Conservation (phyloP, 257 asterid genomes). For the Fraxinus americana region DNA sequence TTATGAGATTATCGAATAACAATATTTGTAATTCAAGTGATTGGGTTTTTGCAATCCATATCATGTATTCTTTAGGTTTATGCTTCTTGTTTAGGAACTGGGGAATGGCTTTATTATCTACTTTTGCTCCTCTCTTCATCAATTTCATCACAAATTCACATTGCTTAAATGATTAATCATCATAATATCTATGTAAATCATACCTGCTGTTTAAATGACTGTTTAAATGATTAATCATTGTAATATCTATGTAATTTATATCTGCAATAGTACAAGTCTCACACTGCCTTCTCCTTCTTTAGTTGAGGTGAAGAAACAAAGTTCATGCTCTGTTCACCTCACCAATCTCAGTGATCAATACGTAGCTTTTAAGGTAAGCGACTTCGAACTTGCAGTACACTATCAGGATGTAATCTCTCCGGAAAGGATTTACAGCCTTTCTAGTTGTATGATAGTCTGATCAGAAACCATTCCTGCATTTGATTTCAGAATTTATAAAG, state of each 20-base stretch:
- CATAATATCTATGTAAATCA: slow-evolving; percentile 9
- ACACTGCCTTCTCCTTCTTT: slow-evolving; percentile 29
- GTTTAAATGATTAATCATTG: not conserved
- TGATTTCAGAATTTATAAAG: not conserved
- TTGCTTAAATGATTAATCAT: not conserved
- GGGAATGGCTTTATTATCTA: slow-evolving; percentile 8
- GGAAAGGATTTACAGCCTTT: not conserved
- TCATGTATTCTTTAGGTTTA: not conserved
- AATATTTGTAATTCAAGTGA: not conserved
- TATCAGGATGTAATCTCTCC: slow-evolving; percentile 12
- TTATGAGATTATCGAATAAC: not conserved
- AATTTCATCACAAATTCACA: slow-evolving; percentile 4
- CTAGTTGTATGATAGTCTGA: not conserved
- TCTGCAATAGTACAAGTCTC: slow-evolving; percentile 22
- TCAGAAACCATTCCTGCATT: not conserved
- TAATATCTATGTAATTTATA: slow-evolving; percentile 14
- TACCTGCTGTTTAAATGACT: not conserved
- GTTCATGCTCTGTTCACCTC: slow-evolving; percentile 63
- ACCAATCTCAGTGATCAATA: slow-evolving; percentile 71
- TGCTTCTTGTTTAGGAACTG: slow-evolving; percentile 13
- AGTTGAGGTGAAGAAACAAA: slow-evolving; percentile 91
- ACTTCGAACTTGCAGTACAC: slow-evolving; percentile 25
- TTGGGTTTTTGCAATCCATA: not conserved
- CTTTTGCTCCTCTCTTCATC: not conserved
- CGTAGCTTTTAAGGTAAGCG: slow-evolving; percentile 82